These are phyloP conservation scores for Cicer bijugum DNA, from an alignment of 306 rosid genomes.

Conservation along the genomic window DNA sequence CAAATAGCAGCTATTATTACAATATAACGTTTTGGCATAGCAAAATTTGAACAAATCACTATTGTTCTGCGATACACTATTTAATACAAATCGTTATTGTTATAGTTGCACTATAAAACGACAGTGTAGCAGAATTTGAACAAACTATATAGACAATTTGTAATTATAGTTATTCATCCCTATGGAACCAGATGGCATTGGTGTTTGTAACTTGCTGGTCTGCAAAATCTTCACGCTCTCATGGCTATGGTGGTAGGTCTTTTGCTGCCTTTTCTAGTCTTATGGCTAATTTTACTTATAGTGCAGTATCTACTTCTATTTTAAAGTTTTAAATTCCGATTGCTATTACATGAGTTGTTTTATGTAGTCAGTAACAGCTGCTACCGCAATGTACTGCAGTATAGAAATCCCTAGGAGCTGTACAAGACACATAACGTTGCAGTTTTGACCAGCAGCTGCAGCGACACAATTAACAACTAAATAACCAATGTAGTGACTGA, in stretches of 20 bases:
- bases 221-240: constrained; percentile 4
- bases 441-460: neutral
- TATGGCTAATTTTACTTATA: neutral
- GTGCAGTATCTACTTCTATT: neutral
- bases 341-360: constrained; percentile 4
- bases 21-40: too few species aligned
- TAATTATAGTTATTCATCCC: neutral
- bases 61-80: too few species aligned
- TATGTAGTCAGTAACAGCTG: neutral
- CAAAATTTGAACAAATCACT: too few species aligned
- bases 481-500: neutral
- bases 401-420: neutral
- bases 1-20: too few species aligned
- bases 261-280: neutral
- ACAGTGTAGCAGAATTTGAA: too few species aligned
- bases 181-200: neutral
- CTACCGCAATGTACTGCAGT: neutral
- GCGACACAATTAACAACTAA: neutral
- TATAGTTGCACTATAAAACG: too few species aligned
- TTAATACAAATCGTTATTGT: too few species aligned
- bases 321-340: neutral
- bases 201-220: neutral
- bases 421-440: neutral
- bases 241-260: neutral
- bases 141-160: neutral